phyloP scores from a whole-genome alignment of 352 stramenopile genomes.

The Globisporangium nunn region DNA sequence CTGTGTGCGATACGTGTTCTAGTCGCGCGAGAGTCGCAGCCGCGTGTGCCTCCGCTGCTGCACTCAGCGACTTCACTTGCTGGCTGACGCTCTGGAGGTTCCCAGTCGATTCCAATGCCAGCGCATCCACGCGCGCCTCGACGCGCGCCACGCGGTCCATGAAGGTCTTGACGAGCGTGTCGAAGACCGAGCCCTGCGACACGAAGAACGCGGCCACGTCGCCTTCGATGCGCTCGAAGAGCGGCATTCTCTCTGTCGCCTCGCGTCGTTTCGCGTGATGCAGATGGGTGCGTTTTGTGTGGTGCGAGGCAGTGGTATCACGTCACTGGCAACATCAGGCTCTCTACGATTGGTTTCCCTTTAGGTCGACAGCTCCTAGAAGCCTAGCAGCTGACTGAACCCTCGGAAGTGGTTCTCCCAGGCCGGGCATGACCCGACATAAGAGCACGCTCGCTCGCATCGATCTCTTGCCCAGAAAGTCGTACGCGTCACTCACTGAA shows the following conservation, averaged over 20 bases:
- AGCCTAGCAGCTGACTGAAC: too few species aligned
- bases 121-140: conserved; percentile 36
- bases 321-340: not conserved
- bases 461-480: too few species aligned
- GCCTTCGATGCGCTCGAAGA: conserved; percentile 58
- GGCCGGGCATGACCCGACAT: too few species aligned
- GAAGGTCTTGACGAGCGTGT: conserved; percentile 43
- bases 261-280: conserved; percentile 3
- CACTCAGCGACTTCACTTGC: conserved; percentile 18
- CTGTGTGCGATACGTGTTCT: conserved; percentile 2
- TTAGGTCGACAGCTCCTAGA: too few species aligned
- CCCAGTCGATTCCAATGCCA: conserved; percentile 17
- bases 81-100: conserved; percentile 29
- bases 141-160: conserved; percentile 41
- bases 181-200: conserved; percentile 62
- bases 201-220: conserved; percentile 64
- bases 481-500: too few species aligned
- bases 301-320: not conserved
- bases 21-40: conserved; percentile 5
- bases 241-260: conserved; percentile 25
- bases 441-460: too few species aligned
- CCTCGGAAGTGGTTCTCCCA: too few species aligned
- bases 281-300: too few species aligned
- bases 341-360: too few species aligned
- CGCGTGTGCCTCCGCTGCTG: conserved; percentile 10